Base-by-base conservation (phyloP, 306 rosid species). In the Rosa multiflora region DNA sequence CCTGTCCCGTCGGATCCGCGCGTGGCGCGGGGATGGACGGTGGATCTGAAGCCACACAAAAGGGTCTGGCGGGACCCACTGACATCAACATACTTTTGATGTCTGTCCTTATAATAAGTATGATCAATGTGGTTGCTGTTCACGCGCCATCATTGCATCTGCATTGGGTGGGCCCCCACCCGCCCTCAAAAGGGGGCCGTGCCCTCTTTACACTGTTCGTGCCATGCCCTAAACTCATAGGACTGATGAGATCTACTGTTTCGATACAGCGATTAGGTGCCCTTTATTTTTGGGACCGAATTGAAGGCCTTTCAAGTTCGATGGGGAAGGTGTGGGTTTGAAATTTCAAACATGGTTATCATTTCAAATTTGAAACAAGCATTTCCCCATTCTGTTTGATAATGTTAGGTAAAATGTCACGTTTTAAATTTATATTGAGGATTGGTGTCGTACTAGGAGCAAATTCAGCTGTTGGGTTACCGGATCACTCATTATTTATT, bases 61-160 rank as follows among this genome's bases (percentile, higher is more conserved):
- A 53, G 44, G 44, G 17, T 8, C 0, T 1, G 5, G 42, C 49
- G 78, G 91, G 89, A 8, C 89, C 91, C 89, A 15, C 84, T 82
- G 88, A 87, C 89, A 85, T 86, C 85, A 52, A 85, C 3, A 70
- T 10, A 8, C 17, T 67, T 66, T 76, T 72, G 21, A 43, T 14
- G 6, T n/a, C 79, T 70, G 73, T 75, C 73, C 51, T 72, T 43
- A 21, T 44, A 37, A 39, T 39, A 35, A 32, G 56, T 10, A 42
- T 64, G 44, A 64, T 64, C 70, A 37, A 66, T 35, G 53, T 15
- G 1, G 26, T 8, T 5, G 61, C 35, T 49, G 51, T 12, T 10
- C 83, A 83, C 86, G 78, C 81, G 82, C 84, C 82, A 64, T 74
- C 67, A n/a, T 63, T 10, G 13, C 26, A 21, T 29, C 21, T 26